Evolutionary conservation across 306 rosid species (phyloP).

Genomic region (Abrus precatorius): DNA sequence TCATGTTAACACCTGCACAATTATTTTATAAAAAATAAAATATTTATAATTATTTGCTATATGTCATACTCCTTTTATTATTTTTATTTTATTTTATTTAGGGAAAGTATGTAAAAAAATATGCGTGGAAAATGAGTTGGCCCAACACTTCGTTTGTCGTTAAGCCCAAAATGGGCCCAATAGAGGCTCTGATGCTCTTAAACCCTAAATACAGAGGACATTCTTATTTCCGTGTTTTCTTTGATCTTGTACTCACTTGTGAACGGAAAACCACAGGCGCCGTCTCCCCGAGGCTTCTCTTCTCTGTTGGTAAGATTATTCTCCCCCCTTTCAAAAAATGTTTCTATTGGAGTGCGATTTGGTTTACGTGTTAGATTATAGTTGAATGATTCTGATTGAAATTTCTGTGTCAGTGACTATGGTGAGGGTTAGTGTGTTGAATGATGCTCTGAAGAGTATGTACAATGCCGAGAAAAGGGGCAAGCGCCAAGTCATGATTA

Average conservation of each 20-base stretch:
- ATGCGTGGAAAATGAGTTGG: background rate
- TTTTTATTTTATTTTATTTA: too few relatives aligned
- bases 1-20: too few relatives aligned
- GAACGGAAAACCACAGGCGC: background rate
- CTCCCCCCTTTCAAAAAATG: too few relatives aligned
- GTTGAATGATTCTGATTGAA: background rate
- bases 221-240: constrained; percentile 2
- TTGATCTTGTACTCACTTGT: background rate
- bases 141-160: too few relatives aligned
- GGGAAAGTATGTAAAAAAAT: too few relatives aligned
- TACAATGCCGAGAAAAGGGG: constrained; percentile 67
- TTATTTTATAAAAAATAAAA: too few relatives aligned
- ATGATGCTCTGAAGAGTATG: constrained; percentile 67
- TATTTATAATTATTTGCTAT: too few relatives aligned
- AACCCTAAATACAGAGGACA: constrained; percentile 28
- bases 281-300: constrained; percentile 13
- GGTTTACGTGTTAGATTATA: background rate
- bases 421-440: constrained; percentile 59
- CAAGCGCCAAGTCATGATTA: constrained; percentile 63
- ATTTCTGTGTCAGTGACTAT: constrained; percentile 40
- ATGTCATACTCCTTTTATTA: too few relatives aligned
- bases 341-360: background rate
- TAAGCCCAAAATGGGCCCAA: constrained; percentile 25
- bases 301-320: constrained; percentile 37
- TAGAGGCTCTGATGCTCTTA: background rate